Base-by-base conservation (phyloP, 177 flowering plant species). In the Vitis hybrid region DNA sequence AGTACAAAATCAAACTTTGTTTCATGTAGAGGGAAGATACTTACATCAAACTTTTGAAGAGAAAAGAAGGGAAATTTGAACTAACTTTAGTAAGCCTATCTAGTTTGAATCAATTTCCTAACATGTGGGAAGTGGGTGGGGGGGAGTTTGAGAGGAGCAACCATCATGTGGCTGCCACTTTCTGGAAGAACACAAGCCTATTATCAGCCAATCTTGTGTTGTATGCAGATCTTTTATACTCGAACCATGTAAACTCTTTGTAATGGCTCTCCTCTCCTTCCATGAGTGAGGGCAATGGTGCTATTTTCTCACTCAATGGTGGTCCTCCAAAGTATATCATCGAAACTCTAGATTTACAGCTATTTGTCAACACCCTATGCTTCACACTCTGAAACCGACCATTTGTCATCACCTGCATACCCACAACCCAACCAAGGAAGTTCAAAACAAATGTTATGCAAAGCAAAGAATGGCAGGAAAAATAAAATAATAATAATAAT, bases 271-370 rank as follows among this genome's bases (percentile, higher is more conserved):
- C 83, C 49, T 82, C 86, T 31, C 82, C 88, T 59, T 50, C 22
- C 77, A 81, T 72, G 3, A 87, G 52, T 33, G 73, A 66, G 20
- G 80, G 63, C 47, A 87, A 62, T 1, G 88, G 83, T 18, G 80
- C 77, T 73, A 87, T 78, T 62, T 70, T 85, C 38, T 81, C 82
- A 18, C 68, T 66, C 64, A 77, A 55, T 1, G 85, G 72, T 51
- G 91, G 91, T 14, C 86, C 89, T 12, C 84, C 91, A 73, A 87
- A 87, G 68, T 79, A 87, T 17, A 87, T 81, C 91, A 87, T 87
- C 15, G 91, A 87, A 7, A 82, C 11, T 12, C 65, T 24, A 7
- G 74, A 71, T 11, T 55, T 50, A 14, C 31, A 17, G 14, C 68
- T 49, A 58, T 64, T 58, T 17, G 74, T 31, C 62, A 63, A 50